phyloP scores from a whole-genome alignment of 2,329 filamentous ascomycete species.

The Epichloe sp. region DNA sequence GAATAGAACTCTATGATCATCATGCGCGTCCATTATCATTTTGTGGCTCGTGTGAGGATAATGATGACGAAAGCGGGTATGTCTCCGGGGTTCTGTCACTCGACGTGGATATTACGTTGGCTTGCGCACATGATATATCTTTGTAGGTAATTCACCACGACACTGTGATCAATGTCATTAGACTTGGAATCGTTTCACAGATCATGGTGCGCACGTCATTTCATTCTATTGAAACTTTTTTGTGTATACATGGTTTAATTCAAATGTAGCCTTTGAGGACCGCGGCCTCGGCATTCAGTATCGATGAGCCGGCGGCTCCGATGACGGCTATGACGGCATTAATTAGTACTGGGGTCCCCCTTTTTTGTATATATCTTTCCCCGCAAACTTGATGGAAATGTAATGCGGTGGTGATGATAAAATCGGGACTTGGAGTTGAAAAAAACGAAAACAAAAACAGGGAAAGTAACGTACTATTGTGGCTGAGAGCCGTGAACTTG shows the following conservation, averaged over 20 bases:
- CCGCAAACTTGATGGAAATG: neutral
- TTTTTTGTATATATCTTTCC: neutral
- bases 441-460: neutral
- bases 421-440: neutral
- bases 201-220: too few species aligned
- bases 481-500: slow-evolving; percentile 86
- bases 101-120: too few species aligned
- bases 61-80: too few species aligned
- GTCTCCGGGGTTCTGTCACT: too few species aligned
- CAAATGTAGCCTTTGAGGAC: slow-evolving; percentile 78
- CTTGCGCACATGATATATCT: too few species aligned
- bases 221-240: neutral
- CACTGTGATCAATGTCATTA: too few species aligned
- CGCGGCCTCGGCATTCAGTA: slow-evolving; percentile 86
- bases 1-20: neutral
- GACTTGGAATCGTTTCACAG: too few species aligned
- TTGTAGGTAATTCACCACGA: too few species aligned
- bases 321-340: slow-evolving; percentile 53
- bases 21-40: too few species aligned
- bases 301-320: slow-evolving; percentile 89
- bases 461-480: slow-evolving; percentile 43
- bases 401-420: neutral
- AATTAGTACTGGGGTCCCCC: neutral
- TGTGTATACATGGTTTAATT: slow-evolving; percentile 3
- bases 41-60: too few species aligned